Evolutionary conservation across 2,329 filamentous ascomycete genomes (phyloP).

Genomic region (Septoria linicola): DNA sequence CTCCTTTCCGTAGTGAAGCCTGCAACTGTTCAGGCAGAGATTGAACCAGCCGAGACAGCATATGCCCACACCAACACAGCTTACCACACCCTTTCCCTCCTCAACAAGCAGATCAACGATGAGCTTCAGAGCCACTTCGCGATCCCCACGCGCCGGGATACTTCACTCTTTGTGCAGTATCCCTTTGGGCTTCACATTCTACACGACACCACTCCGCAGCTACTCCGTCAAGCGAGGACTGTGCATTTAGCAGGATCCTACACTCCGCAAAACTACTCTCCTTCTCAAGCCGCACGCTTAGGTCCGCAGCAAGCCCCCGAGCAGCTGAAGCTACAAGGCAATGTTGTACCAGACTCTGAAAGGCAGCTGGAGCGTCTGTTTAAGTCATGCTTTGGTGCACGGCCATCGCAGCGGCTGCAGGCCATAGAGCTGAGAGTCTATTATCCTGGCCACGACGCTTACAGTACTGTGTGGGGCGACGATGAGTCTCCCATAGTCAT

Average conservation of each 20-base stretch:
- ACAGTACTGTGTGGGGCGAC: conserved; percentile 43
- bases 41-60: conserved; percentile 14
- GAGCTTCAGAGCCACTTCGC: conserved; percentile 41
- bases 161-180: conserved; percentile 45
- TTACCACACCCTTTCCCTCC: conserved; percentile 20
- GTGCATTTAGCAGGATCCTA: conserved; percentile 45
- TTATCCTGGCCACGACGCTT: conserved; percentile 42
- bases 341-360: conserved; percentile 28
- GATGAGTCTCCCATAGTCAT: conserved; percentile 40
- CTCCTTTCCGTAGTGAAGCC: conserved; percentile 38
- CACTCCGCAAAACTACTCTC: conserved; percentile 24
- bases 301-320: conserved; percentile 3
- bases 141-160: conserved; percentile 28
- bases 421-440: conserved; percentile 43
- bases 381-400: conserved; percentile 35
- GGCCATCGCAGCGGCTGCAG: conserved; percentile 28
- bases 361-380: conserved; percentile 38
- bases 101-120: conserved; percentile 39
- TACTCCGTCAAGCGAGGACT: conserved; percentile 42
- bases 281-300: conserved; percentile 25
- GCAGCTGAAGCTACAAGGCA: conserved; percentile 23
- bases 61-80: conserved; percentile 19
- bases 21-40: conserved; percentile 25
- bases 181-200: conserved; percentile 44
- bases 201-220: conserved; percentile 41